These are phyloP conservation scores for Tolypocladium sp. DNA, from an alignment of 2,329 filamentous ascomycete species.

Conservation along the genomic window DNA sequence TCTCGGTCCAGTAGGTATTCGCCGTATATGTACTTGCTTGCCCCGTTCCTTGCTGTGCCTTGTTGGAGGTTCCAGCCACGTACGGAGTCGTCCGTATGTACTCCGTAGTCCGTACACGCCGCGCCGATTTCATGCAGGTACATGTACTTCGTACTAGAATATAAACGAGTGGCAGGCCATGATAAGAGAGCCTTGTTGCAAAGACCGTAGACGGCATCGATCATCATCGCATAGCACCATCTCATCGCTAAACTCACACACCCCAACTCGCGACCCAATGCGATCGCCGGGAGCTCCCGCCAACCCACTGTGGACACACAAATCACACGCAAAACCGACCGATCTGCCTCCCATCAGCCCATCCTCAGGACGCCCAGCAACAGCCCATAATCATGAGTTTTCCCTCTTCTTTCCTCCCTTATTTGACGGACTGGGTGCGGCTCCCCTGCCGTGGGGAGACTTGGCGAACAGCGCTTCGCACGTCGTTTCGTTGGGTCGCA, in stretches of 20 bases:
- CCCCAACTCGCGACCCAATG: neutral
- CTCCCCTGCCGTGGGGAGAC: neutral
- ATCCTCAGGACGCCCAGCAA: neutral
- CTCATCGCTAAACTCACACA: neutral
- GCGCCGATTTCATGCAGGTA: no score
- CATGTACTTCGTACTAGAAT: no score
- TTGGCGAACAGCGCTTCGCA: neutral
- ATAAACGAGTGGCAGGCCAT: no score
- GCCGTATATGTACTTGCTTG: neutral
- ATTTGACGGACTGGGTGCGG: neutral
- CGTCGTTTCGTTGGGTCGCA: neutral
- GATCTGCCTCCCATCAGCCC: neutral
- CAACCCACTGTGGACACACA: neutral
- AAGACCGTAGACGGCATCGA: neutral
- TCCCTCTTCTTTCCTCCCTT: neutral
- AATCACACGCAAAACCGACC: neutral
- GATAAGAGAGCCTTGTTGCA: no score
- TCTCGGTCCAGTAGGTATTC: neutral
- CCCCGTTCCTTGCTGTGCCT: neutral
- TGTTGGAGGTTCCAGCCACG: neutral
- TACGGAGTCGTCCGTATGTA: no score
- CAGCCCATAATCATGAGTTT: neutral
- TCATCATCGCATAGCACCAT: neutral
- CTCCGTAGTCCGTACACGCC: no score
- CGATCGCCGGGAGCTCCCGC: neutral